These are phyloP conservation scores for Botryosphaeria dothidea DNA, from an alignment of 2,329 filamentous ascomycete species.

Conservation along the genomic window DNA sequence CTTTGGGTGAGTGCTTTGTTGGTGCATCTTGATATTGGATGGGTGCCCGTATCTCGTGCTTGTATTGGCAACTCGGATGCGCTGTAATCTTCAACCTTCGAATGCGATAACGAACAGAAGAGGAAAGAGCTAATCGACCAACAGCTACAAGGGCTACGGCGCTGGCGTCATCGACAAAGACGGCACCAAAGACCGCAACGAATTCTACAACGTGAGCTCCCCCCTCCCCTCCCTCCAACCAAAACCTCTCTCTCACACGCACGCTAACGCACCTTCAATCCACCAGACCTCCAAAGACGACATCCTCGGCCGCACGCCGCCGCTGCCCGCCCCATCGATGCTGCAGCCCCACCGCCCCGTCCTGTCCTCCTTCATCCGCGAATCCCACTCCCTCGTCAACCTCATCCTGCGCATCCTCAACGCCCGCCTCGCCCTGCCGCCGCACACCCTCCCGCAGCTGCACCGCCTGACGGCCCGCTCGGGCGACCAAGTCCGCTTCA, in stretches of 20 bases:
- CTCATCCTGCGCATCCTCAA: constrained; percentile 43
- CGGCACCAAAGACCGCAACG: constrained; percentile 54
- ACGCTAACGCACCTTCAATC: not conserved
- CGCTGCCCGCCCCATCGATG: constrained; percentile 46
- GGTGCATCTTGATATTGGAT: not conserved
- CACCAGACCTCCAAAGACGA: constrained; percentile 54
- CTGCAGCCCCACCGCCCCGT: constrained; percentile 38
- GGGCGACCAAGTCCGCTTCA: constrained; percentile 54
- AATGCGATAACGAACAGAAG: not conserved
- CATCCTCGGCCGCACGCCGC: constrained; percentile 42
- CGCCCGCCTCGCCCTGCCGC: constrained; percentile 43
- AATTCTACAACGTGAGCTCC: constrained; percentile 55
- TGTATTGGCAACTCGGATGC: no score
- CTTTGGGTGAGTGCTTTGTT: constrained; percentile 40
- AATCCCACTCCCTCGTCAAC: constrained; percentile 48
- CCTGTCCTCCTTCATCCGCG: constrained; percentile 47
- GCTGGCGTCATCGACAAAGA: constrained; percentile 47
- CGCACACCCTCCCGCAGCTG: constrained; percentile 45
- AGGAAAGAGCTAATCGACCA: not conserved
- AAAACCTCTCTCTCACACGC: not conserved
- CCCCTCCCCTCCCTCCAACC: not conserved
- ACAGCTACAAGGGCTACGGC: constrained; percentile 47
- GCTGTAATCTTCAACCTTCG: no score
- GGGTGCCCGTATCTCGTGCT: not conserved
- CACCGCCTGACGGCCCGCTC: constrained; percentile 47